phyloP scores from a whole-genome alignment of 164 flowering plant species.

The Vitis riparia region DNA sequence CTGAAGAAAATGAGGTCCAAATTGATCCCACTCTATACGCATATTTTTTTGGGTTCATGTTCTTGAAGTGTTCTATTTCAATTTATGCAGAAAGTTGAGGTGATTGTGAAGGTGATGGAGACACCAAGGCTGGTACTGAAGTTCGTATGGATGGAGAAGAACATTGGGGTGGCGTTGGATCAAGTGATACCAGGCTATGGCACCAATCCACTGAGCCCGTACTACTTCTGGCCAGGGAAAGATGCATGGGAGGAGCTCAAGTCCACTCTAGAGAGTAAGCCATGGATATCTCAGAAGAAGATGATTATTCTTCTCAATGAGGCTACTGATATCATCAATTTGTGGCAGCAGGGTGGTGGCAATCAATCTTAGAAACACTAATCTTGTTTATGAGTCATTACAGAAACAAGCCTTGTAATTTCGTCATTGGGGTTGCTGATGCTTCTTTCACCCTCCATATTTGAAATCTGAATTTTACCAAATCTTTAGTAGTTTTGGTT shows the following conservation, averaged over 20 bases:
- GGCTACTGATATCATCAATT: slow-evolving; percentile 81
- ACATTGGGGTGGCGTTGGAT: slow-evolving; percentile 70
- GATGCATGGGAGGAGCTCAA: slow-evolving; percentile 91
- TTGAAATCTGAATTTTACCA: too few species aligned
- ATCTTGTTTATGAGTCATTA: too few species aligned
- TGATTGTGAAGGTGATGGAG: slow-evolving; percentile 38
- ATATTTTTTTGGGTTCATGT: too few species aligned
- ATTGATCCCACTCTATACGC: background rate
- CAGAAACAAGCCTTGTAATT: too few species aligned
- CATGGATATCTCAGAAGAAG: slow-evolving; percentile 88
- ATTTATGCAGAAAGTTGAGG: slow-evolving; percentile 31
- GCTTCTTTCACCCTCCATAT: too few species aligned
- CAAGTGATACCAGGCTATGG: slow-evolving; percentile 75
- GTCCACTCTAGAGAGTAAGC: slow-evolving; percentile 59
- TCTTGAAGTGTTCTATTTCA: background rate
- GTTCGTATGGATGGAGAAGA: slow-evolving; percentile 88
- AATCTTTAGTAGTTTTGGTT: too few species aligned
- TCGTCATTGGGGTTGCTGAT: too few species aligned
- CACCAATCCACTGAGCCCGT: slow-evolving; percentile 67
- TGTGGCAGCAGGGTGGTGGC: slow-evolving; percentile 60
- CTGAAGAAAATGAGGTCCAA: slow-evolving; percentile 10
- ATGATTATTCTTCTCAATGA: slow-evolving; percentile 81
- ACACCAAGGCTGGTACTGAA: slow-evolving; percentile 68
- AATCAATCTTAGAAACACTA: slow-evolving; percentile 24
- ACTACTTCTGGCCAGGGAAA: slow-evolving; percentile 85